Conservation (phyloP, 495 filamentous ascomycete species). For the Extremus antarcticus region DNA sequence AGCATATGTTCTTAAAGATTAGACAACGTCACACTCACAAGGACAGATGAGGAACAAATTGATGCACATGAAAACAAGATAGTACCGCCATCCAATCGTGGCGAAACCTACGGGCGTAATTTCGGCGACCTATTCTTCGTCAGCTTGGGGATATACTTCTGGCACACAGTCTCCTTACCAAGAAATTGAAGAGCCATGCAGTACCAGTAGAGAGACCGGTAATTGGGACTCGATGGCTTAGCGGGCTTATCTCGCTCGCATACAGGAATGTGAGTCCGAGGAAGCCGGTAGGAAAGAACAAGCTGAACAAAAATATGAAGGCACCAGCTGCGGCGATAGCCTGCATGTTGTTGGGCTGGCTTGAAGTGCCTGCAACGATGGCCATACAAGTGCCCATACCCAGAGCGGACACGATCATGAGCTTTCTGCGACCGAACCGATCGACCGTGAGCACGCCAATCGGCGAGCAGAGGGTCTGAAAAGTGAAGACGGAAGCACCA, state of each 20-base stretch:
- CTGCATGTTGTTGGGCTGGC: conserved; percentile 3
- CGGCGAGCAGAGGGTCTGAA: conserved; percentile 23
- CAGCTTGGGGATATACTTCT: background rate
- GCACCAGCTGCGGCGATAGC: conserved; percentile 5
- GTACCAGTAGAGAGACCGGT: conserved; percentile 6
- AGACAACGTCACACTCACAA: background rate
- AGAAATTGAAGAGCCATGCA: conserved; percentile 32
- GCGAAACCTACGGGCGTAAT: conserved; percentile 39
- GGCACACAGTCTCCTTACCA: conserved; percentile 8
- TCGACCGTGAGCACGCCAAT: conserved; percentile 24
- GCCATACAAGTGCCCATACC: conserved; percentile 37
- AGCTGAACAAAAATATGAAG: conserved; percentile 27
- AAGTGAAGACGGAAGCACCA: conserved; percentile 20
- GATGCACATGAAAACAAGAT: conserved; percentile 40
- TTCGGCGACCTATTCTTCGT: conserved; percentile 27
- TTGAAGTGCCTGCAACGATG: conserved; percentile 27
- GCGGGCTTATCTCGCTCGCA: conserved; percentile 51
- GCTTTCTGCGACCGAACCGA: conserved; percentile 25
- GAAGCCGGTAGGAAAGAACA: conserved; percentile 24
- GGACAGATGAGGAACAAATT: conserved; percentile 5
- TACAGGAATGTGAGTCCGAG: conserved; percentile 46
- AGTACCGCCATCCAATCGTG: conserved; percentile 37
- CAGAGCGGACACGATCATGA: conserved; percentile 32
- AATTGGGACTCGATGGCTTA: conserved; percentile 45
- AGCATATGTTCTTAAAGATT: background rate